Conservation (phyloP, 495 filamentous ascomycete species). For the Xylaria longipes region DNA sequence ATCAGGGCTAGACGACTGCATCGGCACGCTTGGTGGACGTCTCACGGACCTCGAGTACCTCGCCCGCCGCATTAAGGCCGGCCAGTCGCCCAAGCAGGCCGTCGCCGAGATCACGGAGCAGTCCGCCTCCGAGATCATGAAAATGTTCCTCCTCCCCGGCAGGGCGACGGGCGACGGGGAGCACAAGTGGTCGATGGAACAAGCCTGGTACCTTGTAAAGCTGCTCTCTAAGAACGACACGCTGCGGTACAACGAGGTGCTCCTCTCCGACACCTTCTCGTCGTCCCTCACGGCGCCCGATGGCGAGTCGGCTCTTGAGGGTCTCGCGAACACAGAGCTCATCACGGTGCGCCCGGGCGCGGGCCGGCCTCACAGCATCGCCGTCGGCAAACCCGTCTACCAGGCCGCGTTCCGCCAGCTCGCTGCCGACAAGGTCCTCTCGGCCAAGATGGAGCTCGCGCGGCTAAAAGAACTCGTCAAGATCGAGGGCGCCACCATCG, state of each 20-base stretch:
- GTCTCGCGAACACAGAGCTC: constrained; percentile 85
- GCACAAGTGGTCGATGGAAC: constrained; percentile 75
- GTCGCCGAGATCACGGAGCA: constrained; percentile 89
- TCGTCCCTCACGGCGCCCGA: constrained; percentile 52
- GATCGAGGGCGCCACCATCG: constrained; percentile 75
- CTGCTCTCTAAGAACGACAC: constrained; percentile 64
- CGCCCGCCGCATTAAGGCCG: constrained; percentile 85
- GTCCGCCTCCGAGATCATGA: constrained; percentile 85
- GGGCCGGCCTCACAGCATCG: constrained; percentile 78
- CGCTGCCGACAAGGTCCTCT: constrained; percentile 72
- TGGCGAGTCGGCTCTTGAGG: constrained; percentile 75
- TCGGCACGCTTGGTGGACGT: constrained; percentile 82
- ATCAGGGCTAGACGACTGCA: constrained; percentile 78
- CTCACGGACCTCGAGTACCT: constrained; percentile 94
- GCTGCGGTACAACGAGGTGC: constrained; percentile 81
- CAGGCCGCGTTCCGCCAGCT: constrained; percentile 78
- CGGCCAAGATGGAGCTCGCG: constrained; percentile 75
- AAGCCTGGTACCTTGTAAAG: constrained; percentile 90
- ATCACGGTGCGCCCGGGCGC: constrained; percentile 75
- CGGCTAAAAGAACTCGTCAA: constrained; percentile 70
- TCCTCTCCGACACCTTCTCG: constrained; percentile 76
- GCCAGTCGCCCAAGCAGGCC: constrained; percentile 84
- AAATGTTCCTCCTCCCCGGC: constrained; percentile 79
- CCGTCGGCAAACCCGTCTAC: constrained; percentile 87
- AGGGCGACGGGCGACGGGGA: constrained; percentile 49